Evolutionary conservation across 495 filamentous ascomycete genomes (phyloP).

Genomic region (Cercophora samala): DNA sequence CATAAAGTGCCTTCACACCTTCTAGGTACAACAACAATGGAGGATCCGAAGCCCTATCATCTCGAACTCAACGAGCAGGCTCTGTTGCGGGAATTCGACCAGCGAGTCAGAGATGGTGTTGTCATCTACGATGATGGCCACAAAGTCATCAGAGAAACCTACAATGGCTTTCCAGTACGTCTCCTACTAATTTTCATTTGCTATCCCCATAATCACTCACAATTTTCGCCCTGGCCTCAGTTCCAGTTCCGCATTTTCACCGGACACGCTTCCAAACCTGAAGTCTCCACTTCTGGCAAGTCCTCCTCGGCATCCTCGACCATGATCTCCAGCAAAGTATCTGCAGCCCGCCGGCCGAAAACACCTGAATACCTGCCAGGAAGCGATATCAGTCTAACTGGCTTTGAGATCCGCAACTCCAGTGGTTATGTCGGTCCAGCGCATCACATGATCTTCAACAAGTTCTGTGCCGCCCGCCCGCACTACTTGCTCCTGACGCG

Average conservation of each 20-base stretch:
- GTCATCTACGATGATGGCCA: neutral
- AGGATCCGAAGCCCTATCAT: neutral
- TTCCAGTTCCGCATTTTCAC: neutral
- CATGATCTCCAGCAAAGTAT: neutral
- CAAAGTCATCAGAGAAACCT: neutral
- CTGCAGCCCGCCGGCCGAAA: neutral
- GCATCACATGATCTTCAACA: slow-evolving; percentile 41
- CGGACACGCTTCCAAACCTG: neutral
- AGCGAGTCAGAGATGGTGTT: neutral
- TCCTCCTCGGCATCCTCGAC: neutral
- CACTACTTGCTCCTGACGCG: slow-evolving; percentile 40
- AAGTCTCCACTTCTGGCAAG: neutral
- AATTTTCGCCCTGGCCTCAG: neutral
- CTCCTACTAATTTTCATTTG: too few relatives aligned
- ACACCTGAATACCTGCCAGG: slow-evolving; percentile 17
- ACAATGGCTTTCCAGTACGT: neutral
- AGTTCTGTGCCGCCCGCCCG: slow-evolving; percentile 40
- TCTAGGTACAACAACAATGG: neutral
- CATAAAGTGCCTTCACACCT: too few relatives aligned
- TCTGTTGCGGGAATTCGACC: neutral
- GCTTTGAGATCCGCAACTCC: slow-evolving; percentile 19
- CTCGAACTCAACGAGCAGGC: neutral
- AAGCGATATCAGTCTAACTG: slow-evolving; percentile 28
- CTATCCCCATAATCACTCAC: too few relatives aligned
- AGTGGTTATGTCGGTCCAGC: slow-evolving; percentile 18